A percentile compares a stretch with the other conserved stretches of the same genome.
These are phyloP conservation scores for Lichenothelia convexa DNA, from an alignment of 495 filamentous ascomycete species.

Conservation along the genomic window DNA sequence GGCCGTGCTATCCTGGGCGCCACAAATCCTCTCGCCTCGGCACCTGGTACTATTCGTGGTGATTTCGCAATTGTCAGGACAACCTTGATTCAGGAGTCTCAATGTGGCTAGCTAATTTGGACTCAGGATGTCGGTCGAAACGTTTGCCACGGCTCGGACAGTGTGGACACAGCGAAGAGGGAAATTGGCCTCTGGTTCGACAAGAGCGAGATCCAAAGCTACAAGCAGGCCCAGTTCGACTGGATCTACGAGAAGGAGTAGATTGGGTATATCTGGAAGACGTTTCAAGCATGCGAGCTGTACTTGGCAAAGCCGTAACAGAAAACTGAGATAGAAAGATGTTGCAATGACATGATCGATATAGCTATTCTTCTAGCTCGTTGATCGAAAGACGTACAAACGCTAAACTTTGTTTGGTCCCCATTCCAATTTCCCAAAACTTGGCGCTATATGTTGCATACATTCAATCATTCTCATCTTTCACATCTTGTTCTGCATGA, in stretches of 20 bases:
- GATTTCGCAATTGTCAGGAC: conserved; percentile 33
- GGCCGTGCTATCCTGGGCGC: conserved; percentile 90
- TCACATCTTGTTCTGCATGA: too few relatives aligned
- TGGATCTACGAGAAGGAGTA: conserved; percentile 87
- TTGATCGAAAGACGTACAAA: too few relatives aligned
- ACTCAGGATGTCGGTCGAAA: conserved; percentile 78
- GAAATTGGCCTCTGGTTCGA: conserved; percentile 98
- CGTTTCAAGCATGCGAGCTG: too few relatives aligned
- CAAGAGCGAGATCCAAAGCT: conserved; percentile 60
- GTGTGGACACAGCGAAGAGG: conserved; percentile 96
- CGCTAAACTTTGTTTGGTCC: too few relatives aligned
- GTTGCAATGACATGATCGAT: too few relatives aligned
- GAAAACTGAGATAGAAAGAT: too few relatives aligned
- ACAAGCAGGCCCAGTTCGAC: conserved; percentile 57
- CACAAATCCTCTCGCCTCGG: conserved; percentile 89
- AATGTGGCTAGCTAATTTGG: conserved; percentile 20
- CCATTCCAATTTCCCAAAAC: too few relatives aligned
- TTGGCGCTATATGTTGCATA: too few relatives aligned
- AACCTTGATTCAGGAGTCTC: too few relatives aligned
- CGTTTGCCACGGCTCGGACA: conserved; percentile 98
- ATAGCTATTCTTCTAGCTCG: too few relatives aligned
- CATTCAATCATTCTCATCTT: too few relatives aligned
- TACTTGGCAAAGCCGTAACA: too few relatives aligned
- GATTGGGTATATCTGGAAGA: conserved; percentile 1
- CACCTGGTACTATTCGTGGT: conserved; percentile 93